Conservation (phyloP, 148 eudicot genomes). For the Hydrangea macrophylla region DNA sequence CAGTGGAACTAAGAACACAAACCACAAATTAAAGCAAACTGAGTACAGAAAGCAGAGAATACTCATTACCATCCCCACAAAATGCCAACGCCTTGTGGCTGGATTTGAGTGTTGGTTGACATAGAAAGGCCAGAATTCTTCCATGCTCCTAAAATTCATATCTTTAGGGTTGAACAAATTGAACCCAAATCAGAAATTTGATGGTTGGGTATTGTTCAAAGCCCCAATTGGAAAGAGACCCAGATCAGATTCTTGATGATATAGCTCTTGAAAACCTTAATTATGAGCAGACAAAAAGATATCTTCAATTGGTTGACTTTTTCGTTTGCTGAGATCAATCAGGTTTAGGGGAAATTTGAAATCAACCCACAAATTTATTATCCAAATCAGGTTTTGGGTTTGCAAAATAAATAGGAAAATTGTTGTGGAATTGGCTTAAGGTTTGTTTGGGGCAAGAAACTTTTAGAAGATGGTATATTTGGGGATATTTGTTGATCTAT, state of each 20-base stretch:
- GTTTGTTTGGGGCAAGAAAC: background rate
- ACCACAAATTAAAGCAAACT: conserved; percentile 58
- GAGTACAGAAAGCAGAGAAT: conserved; percentile 50
- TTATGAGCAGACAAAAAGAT: background rate
- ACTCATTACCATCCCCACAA: conserved; percentile 60
- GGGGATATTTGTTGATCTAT: background rate
- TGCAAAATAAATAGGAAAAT: background rate
- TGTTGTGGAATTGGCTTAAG: background rate
- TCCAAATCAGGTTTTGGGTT: background rate
- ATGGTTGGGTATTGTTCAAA: background rate
- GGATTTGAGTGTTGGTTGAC: conserved; percentile 85
- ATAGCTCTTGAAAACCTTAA: background rate
- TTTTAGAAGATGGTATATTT: background rate
- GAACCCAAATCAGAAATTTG: conserved; percentile 15
- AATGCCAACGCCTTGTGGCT: conserved; percentile 93
- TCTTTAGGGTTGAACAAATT: conserved; percentile 8
- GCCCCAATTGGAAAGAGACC: background rate
- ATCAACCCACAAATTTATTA: background rate
- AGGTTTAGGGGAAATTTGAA: background rate
- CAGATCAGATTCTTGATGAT: conserved; percentile 7
- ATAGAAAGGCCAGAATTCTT: conserved; percentile 89
- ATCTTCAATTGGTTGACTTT: background rate
- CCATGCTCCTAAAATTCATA: conserved; percentile 78
- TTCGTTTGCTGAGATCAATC: background rate
- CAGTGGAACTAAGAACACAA: conserved; percentile 59